Base-by-base conservation (phyloP, 2,329 filamentous ascomycete genomes). In the Clonostachys solani region DNA sequence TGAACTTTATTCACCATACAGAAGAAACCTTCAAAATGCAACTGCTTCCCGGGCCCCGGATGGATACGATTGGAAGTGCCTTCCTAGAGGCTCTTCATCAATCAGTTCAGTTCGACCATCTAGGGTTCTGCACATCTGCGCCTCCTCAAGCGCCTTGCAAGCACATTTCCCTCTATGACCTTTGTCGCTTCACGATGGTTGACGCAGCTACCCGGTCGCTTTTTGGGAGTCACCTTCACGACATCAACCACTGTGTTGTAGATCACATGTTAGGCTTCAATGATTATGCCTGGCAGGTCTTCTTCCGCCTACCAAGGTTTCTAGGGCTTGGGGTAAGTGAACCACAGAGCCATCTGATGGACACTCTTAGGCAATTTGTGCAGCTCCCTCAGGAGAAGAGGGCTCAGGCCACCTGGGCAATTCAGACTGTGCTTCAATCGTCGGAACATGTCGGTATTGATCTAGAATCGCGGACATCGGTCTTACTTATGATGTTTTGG, bases 1-100 rank as follows among this genome's bases (percentile, higher is more conserved):
- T 71, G 18, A 67, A 67, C 2, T 60, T 66, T 44, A 69, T 66
- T 5, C 45, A 47, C 44, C 44, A 43, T 42, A 23, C 40, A 13
- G 40, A 42, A 15, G 40, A 42, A 15, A 33, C 44, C 5, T 44
- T 29, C 34, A 37, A 45, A 17, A 45, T 19, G 17, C 43, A 40
- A n/a, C 42, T 38, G 8, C 43, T 44, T 17, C 44, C 43, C 34
- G 34, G 44, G 4, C 43, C 45, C 36, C 33, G 44, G 23, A 45
- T 48, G 18, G 35, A 48, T 36, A 43, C 40, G 17, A 45, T 48
- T 16, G 16, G n/a, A n/a, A 42, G 18, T 9, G 18, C 7, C 40
- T 42, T 42, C 40, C 15, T 42, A 8, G 40, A 23, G n/a, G 19
- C 15, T 15, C 13, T 42, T 15, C 40, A 17, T 16, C n/a, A 16